phyloP scores from a whole-genome alignment of 495 filamentous ascomycete species.

The Neurospora africana region DNA sequence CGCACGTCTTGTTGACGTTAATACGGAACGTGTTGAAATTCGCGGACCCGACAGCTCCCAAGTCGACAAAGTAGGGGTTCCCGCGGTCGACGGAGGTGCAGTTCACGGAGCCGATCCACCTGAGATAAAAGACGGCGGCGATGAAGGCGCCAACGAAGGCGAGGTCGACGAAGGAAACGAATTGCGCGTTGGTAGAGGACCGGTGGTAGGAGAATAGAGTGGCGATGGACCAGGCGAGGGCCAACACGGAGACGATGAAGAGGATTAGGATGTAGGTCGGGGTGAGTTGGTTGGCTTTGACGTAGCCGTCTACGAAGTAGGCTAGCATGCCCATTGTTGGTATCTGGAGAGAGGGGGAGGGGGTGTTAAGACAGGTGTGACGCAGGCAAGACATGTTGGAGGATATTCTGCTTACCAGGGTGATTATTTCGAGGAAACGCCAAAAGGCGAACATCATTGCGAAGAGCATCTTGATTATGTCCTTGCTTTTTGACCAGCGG shows the following conservation, averaged over 20 bases:
- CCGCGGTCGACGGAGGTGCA: conserved; percentile 47
- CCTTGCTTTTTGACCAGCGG: not conserved
- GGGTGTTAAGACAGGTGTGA: too few species aligned
- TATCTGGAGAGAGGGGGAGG: too few species aligned
- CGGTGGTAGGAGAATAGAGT: conserved; percentile 75
- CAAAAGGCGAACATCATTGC: conserved; percentile 76
- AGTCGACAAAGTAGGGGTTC: conserved; percentile 39
- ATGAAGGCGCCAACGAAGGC: conserved; percentile 76
- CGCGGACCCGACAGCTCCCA: conserved; percentile 49
- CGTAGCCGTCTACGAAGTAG: conserved; percentile 72
- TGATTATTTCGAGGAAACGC: conserved; percentile 72
- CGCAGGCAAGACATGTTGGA: too few species aligned
- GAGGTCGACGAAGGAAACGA: conserved; percentile 71
- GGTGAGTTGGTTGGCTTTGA: conserved; percentile 58
- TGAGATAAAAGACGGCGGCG: conserved; percentile 64
- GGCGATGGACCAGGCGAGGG: conserved; percentile 64
- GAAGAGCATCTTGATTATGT: conserved; percentile 48
- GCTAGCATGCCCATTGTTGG: conserved; percentile 82
- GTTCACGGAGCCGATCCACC: conserved; percentile 54
- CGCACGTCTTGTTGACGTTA: conserved; percentile 61
- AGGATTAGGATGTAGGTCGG: conserved; percentile 74
- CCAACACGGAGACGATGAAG: conserved; percentile 82
- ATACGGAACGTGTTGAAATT: conserved; percentile 34
- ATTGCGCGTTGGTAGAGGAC: conserved; percentile 56
- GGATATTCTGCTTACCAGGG: conserved; percentile 54